Evolutionary conservation across 805 yeast genomes (phyloP).

Genomic region (Isabelozyma gotoi): DNA sequence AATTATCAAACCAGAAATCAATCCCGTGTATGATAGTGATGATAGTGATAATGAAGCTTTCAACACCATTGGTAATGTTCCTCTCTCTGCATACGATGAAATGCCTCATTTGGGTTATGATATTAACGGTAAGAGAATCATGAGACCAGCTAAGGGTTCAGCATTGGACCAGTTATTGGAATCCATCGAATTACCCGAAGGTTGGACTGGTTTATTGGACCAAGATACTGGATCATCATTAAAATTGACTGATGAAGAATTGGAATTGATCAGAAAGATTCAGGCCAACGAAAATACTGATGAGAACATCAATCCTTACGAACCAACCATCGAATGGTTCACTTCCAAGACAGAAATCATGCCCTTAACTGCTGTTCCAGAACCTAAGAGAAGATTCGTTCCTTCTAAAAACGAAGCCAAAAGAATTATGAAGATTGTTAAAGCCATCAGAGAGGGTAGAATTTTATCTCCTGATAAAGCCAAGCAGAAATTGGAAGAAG

Average conservation of each 20-base stretch:
- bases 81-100: slow-evolving; percentile 90
- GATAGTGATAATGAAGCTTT: slow-evolving; percentile 79
- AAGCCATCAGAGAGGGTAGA: slow-evolving; percentile 95
- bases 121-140: slow-evolving; percentile 94
- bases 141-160: slow-evolving; percentile 97
- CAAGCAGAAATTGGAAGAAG: slow-evolving; percentile 52
- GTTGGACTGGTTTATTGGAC: slow-evolving; percentile 97
- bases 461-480: slow-evolving; percentile 72
- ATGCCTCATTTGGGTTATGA: slow-evolving; percentile 97
- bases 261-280: slow-evolving; percentile 82
- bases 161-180: slow-evolving; percentile 91
- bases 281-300: slow-evolving; percentile 84
- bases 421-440: slow-evolving; percentile 92
- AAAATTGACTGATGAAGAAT: slow-evolving; percentile 82
- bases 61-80: slow-evolving; percentile 93
- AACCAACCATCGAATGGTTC: slow-evolving; percentile 95
- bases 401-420: slow-evolving; percentile 98
- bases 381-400: slow-evolving; percentile 94
- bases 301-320: slow-evolving; percentile 81
- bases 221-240: slow-evolving; percentile 82
- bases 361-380: slow-evolving; percentile 94
- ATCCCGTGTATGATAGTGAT: slow-evolving; percentile 93
- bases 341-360: slow-evolving; percentile 77
- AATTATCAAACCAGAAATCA: slow-evolving; percentile 80
- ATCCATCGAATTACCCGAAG: slow-evolving; percentile 91